Percentiles rank a stretch among this genome's conserved stretches.
Evolutionary conservation across 225 moss, liverwort and hornwort genomes (phyloP).

Genomic region (Physcomitrium patens): DNA sequence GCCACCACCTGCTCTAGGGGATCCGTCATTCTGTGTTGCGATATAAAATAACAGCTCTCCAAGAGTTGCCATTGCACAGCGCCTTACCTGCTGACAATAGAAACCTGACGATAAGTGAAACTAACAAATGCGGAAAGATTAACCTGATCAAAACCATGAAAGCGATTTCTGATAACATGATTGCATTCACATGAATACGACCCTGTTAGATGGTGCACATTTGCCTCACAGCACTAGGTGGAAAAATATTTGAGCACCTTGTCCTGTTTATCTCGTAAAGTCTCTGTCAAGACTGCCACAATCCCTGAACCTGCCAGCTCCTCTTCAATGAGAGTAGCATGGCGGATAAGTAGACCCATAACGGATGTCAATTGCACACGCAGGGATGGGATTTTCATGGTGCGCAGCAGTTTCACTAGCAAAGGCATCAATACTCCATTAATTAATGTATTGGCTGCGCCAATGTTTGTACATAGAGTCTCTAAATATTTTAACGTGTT

Average conservation of each 20-base stretch:
- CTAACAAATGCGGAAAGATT: background rate
- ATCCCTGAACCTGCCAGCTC: conserved; percentile 78
- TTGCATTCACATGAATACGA: background rate
- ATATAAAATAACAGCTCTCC: conserved; percentile 86
- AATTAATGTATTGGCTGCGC: conserved; percentile 70
- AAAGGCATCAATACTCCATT: conserved; percentile 82
- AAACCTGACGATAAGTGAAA: background rate
- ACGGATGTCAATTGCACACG: conserved; percentile 70
- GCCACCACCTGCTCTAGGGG: conserved; percentile 49
- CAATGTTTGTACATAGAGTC: conserved; percentile 64
- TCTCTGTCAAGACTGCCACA: conserved; percentile 75
- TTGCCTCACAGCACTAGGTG: background rate
- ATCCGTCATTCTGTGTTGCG: conserved; percentile 76
- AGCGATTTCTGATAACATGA: background rate
- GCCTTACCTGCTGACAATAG: conserved; percentile 48
- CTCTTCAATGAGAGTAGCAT: conserved; percentile 84
- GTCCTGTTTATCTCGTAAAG: conserved; percentile 82
- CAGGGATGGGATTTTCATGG: conserved; percentile 66
- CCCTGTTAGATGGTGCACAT: background rate
- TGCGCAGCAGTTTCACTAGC: conserved; percentile 71
- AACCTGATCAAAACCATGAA: background rate
- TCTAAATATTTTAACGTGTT: conserved; percentile 74
- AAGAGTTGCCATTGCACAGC: conserved; percentile 85
- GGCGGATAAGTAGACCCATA: conserved; percentile 82
- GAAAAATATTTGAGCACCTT: conserved; percentile 36